These are phyloP conservation scores for Pichia deserticola DNA, from an alignment of 805 yeast species.

Conservation along the genomic window DNA sequence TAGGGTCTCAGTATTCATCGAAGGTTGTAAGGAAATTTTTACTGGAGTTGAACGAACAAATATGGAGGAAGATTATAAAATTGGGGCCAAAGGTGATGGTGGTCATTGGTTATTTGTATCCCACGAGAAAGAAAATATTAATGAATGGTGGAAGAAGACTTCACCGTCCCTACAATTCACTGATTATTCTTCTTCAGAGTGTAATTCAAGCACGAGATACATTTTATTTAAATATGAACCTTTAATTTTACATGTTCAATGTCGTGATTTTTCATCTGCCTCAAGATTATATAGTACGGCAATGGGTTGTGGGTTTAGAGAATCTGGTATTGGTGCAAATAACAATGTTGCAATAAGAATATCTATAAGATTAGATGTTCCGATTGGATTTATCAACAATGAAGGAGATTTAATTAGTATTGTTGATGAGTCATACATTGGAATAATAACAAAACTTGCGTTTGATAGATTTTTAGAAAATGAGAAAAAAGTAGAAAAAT, in stretches of 20 bases:
- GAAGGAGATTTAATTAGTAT: conserved; percentile 27
- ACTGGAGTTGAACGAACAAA: conserved; percentile 5
- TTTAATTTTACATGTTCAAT: conserved; percentile 74
- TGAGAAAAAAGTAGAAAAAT: conserved; percentile 42
- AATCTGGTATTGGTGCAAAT: conserved; percentile 77
- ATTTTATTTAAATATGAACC: conserved; percentile 80
- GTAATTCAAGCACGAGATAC: conserved; percentile 35
- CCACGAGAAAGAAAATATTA: conserved; percentile 47
- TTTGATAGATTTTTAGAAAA: conserved; percentile 63
- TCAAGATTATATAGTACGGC: conserved; percentile 58
- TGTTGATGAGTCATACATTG: conserved; percentile 47
- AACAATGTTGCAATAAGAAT: conserved; percentile 72
- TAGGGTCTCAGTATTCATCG: conserved; percentile 72
- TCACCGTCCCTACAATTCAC: conserved; percentile 17
- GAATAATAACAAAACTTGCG: conserved; percentile 46
- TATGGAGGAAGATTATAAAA: conserved; percentile 22
- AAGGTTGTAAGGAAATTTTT: conserved; percentile 47
- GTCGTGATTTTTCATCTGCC: conserved; percentile 55
- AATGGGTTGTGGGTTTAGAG: conserved; percentile 81
- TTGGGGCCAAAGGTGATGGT: conserved; percentile 81
- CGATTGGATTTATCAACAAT: conserved; percentile 52
- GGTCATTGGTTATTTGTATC: conserved; percentile 81
- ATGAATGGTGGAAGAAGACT: conserved; percentile 37
- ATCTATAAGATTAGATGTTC: conserved; percentile 67
- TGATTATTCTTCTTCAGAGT: neutral